Evolutionary conservation across 148 eudicot species (phyloP).

Genomic region (Spergularia bocconei): DNA sequence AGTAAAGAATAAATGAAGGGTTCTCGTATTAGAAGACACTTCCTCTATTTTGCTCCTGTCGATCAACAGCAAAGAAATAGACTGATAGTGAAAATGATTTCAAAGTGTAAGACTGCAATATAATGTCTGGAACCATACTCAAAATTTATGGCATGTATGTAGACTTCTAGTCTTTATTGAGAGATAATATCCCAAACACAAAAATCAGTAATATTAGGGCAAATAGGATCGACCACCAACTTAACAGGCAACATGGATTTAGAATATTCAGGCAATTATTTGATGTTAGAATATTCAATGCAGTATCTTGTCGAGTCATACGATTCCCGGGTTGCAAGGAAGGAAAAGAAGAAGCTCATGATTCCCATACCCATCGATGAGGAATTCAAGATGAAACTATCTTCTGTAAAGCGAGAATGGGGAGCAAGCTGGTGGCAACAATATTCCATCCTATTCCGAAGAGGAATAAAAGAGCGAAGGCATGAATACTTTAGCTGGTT

Average conservation of each 20-base stretch:
- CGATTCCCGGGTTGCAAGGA: slow-evolving; percentile 67
- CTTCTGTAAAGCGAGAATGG: slow-evolving; percentile 64
- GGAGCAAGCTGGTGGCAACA: slow-evolving; percentile 98
- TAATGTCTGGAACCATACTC: too few species aligned
- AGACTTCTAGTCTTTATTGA: background rate
- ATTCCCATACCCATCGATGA: slow-evolving; percentile 53
- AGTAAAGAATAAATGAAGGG: too few species aligned
- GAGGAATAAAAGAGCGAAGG: slow-evolving; percentile 89
- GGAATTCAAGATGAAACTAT: slow-evolving; percentile 45
- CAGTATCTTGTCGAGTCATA: slow-evolving; percentile 92
- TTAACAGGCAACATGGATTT: background rate
- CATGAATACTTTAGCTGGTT: slow-evolving; percentile 98
- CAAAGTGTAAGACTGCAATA: too few species aligned
- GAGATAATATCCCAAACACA: background rate
- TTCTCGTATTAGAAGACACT: too few species aligned
- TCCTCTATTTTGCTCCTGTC: too few species aligned
- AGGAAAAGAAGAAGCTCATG: slow-evolving; percentile 70
- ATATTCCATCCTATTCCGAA: slow-evolving; percentile 58
- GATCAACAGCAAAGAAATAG: too few species aligned
- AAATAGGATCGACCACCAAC: background rate
- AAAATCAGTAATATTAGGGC: too few species aligned
- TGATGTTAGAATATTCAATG: slow-evolving; percentile 13
- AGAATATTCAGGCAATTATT: background rate
- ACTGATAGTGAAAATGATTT: too few species aligned
- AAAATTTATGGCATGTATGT: background rate